A percentile compares a stretch with the other conserved stretches of the same genome.
Evolutionary conservation across 306 rosid species (phyloP).

Genomic region (Quercus alba): DNA sequence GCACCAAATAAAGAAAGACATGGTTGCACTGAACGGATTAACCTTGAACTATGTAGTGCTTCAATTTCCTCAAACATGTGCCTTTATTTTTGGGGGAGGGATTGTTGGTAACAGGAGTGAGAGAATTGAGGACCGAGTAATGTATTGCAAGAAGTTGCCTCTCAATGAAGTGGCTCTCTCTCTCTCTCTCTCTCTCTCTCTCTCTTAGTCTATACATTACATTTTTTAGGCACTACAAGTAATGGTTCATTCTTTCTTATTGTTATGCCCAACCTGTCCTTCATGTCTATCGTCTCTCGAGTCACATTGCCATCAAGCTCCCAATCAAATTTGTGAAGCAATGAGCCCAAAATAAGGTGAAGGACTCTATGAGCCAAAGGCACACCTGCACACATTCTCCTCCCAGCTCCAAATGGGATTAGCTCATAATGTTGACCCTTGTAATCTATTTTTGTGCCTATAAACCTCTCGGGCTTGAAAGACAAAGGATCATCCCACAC

Average conservation of each 20-base stretch:
- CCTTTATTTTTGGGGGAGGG: no score
- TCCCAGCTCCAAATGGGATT: conserved; percentile 48
- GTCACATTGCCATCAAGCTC: conserved; percentile 30
- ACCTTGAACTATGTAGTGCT: no score
- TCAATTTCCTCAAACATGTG: no score
- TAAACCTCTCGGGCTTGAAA: conserved; percentile 53
- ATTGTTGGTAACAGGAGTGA: no score
- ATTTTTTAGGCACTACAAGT: conserved; percentile 37
- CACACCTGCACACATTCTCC: conserved; percentile 58
- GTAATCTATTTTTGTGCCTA: conserved; percentile 25
- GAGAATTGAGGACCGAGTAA: no score
- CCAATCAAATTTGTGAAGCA: conserved; percentile 68
- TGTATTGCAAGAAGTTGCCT: no score
- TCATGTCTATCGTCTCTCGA: conserved; percentile 38
- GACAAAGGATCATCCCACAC: conserved; percentile 37
- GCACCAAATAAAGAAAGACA: no score
- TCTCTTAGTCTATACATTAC: background rate
- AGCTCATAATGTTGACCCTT: conserved; percentile 45
- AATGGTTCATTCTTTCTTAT: conserved; percentile 42
- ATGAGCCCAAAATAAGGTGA: conserved; percentile 32
- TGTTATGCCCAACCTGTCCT: conserved; percentile 37
- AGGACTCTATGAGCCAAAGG: conserved; percentile 47
- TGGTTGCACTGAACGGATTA: no score
- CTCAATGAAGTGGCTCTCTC: no score
- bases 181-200: no score